Evolutionary conservation across 345 rosid species (phyloP), one percentile per base, ranked within the genome.

Genomic region (Populus pruinosa): DNA sequence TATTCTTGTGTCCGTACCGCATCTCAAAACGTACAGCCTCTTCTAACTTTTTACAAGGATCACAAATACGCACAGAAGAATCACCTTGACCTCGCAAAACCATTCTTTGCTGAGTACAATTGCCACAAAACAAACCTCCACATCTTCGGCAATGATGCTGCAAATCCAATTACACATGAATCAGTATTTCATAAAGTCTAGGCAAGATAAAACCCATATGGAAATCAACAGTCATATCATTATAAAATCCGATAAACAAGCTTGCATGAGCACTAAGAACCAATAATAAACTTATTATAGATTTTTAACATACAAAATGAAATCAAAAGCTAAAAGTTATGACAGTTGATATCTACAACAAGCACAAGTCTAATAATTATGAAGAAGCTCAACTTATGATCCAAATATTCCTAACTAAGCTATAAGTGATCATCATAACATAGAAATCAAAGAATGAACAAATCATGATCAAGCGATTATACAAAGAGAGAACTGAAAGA

Each of bases 101-200:
- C 97, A 96, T 94, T 81, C 92, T 81, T 67, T 90, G 90, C 83
- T 86, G 93, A 2, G 95, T 91, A 75, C 97, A 96, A 72, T 77
- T 83, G 78, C 84, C 82, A 86, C 98, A 96, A 83, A 92, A 96
- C 73, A 96, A 55, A 5, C 99, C 97, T n/a, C 97, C 99, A 79
- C 97, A 96, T 79, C 97, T 86, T 74, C 98, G 87, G 82, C 98
- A 96, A 83, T 96, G 98, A 80, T 96, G 98, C 99, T 96, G 91
- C 23, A 39, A 44, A 76, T 47, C 79, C 53, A 82, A 47, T 35
- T 53, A 70, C 73, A 66, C 44, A 78, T 41, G 38, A 44, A 38
- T 23, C 76, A 39, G 25, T 35, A 41, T 63, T 27, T 71, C n/a
- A 29, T 33, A 33, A 44, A 59, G 21, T 17, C 17, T 44, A 70